Evolutionary conservation across 352 stramenopile species (phyloP), one percentile per base, ranked within the genome.

Genomic region (Thalassiosira livingstoniorum): DNA sequence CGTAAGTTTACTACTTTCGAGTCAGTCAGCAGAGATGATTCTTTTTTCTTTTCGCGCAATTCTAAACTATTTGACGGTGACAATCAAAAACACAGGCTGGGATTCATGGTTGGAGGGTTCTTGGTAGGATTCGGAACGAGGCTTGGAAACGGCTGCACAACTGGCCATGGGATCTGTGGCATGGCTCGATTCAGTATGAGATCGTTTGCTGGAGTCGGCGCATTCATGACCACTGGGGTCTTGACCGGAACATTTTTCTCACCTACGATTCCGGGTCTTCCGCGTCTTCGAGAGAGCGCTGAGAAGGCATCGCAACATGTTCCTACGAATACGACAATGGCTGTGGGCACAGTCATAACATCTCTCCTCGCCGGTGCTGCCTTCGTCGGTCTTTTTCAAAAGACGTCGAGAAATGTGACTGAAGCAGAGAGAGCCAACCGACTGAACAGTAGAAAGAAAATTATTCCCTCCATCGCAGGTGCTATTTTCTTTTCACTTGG

Each of bases 71-170:
- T n/a, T n/a, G n/a, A n/a, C n/a, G n/a, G n/a, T n/a, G n/a, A n/a
- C n/a, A n/a, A n/a, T n/a, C n/a, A n/a, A n/a, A n/a, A n/a, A n/a
- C 11, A 23, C 27, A 15, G 47, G 21, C 47, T 85, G 0, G 89
- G 65, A 4, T 91, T 90, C 57, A 51, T 87, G 13, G 0, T 91
- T 3, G 80, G 70, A 31, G 89, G 89, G 37, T 85, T 94, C 23
- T 85, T 90, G 23, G 86, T 92, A 21, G 89, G 89, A 39, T 90
- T 94, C 63, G 89, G 88, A 51, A 93, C 88, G 13, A 15, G 47
- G 66, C 64, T 88, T 58, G 82, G 82, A 29, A 91, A 89, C 58
- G 85, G 81, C 29, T 89, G 81, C 47, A 90, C 75, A 0, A 75
- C 80, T 13, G 73, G 73, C 5, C 73, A 81, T 25, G 68, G 73